These are phyloP conservation scores for Asterella californica DNA, from an alignment of 225 moss, liverwort and hornwort species.

Conservation along the genomic window DNA sequence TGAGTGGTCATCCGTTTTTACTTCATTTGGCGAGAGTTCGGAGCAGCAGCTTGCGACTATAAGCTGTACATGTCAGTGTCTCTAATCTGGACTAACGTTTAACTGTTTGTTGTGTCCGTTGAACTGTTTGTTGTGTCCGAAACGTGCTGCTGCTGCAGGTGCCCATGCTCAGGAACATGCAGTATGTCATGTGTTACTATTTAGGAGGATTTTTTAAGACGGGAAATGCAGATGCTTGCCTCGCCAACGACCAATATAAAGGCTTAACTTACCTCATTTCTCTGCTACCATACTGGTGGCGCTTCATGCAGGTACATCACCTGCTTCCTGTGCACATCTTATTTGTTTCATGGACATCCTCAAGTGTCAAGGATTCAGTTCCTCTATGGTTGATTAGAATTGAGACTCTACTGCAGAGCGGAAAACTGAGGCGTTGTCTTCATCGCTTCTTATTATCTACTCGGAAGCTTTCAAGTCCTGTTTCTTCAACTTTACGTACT, in stretches of 20 bases:
- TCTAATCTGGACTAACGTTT: too few relatives aligned
- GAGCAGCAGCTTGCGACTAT: not conserved
- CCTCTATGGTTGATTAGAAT: too few relatives aligned
- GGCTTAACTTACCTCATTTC: constrained; percentile 73
- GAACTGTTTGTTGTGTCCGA: not conserved
- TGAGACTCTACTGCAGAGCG: too few relatives aligned
- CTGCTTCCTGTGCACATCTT: not conserved
- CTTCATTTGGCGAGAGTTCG: not conserved
- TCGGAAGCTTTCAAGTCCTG: too few relatives aligned
- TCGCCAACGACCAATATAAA: constrained; percentile 37
- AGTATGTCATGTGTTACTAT: constrained; percentile 81
- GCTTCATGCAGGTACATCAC: constrained; percentile 67
- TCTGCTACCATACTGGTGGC: constrained; percentile 82
- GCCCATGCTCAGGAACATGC: constrained; percentile 67
- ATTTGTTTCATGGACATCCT: too few relatives aligned
- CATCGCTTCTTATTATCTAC: too few relatives aligned
- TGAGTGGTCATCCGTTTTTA: too few relatives aligned
- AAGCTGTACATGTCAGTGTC: too few relatives aligned
- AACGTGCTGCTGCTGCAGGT: constrained; percentile 25
- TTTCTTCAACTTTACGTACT: too few relatives aligned
- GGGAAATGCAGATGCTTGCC: constrained; percentile 50
- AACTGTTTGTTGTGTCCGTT: too few relatives aligned
- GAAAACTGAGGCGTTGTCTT: too few relatives aligned
- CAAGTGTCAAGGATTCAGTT: too few relatives aligned
- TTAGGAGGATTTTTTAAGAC: constrained; percentile 63